A percentile compares a stretch with the other conserved stretches of the same genome.
phyloP scores from a whole-genome alignment of 2,329 filamentous ascomycete genomes.

The Colletotrichum sublineola region DNA sequence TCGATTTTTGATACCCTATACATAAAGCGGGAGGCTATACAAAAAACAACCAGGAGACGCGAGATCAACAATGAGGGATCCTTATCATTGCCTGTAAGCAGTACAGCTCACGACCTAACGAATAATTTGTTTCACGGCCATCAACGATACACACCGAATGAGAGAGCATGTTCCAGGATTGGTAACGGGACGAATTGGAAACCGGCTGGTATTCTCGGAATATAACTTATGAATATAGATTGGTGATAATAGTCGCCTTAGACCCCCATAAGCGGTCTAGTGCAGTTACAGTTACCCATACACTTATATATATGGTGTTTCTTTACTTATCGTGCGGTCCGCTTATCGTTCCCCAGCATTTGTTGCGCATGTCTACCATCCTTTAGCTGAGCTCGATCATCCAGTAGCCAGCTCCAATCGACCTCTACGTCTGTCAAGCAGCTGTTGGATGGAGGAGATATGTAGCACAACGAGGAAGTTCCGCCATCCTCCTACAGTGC shows the following conservation, averaged over 20 bases:
- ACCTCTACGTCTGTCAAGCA: neutral
- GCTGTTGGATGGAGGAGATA: neutral
- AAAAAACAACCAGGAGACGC: conserved; percentile 23
- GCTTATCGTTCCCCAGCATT: neutral
- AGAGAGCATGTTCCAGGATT: neutral
- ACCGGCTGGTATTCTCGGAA: conserved; percentile 2
- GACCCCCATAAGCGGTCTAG: too few relatives aligned
- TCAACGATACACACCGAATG: conserved; percentile 21
- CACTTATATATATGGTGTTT: neutral
- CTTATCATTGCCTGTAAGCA: conserved; percentile 24
- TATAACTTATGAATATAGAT: neutral
- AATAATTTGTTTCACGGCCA: conserved; percentile 18
- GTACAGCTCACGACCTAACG: conserved; percentile 30
- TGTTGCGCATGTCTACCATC: neutral
- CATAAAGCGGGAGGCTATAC: conserved; percentile 34
- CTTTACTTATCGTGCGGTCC: neutral
- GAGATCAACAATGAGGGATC: neutral
- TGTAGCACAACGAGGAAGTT: neutral
- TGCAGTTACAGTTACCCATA: too few relatives aligned
- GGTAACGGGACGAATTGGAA: neutral
- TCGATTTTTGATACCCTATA: conserved; percentile 28
- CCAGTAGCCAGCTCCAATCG: neutral
- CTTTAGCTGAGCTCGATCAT: neutral
- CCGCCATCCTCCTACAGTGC: neutral
- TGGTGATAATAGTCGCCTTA: too few relatives aligned